Base-by-base conservation (phyloP, 2,329 filamentous ascomycete species). In the Ophiocordyceps australis region DNA sequence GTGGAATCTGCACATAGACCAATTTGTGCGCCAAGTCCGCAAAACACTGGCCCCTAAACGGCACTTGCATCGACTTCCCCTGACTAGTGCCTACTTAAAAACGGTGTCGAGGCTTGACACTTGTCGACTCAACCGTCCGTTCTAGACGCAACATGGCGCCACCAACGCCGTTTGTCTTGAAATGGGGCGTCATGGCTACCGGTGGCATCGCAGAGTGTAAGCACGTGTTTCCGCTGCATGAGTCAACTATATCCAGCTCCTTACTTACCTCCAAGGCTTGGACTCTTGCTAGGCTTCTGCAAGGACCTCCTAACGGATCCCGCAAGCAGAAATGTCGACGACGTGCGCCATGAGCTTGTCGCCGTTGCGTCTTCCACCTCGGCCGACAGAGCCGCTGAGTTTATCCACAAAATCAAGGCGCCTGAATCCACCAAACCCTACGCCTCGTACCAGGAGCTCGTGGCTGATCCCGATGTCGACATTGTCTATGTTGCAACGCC, bases 401-500 rank as follows among this genome's bases (percentile, higher is more conserved):
- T 92, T 54, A 63, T 92, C 44, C 57, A 68, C 32, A 68, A 74
- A 33, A 65, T 76, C 20, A 65, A 73, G 30, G 71, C 75, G n/a
- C 73, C 77, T 4, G 54, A 63, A 12, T 60, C 68, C 7, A 74
- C 76, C 30, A 68, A 68, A 38, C 63, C 74, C 8, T 91, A 92
- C 45, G 79, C 76, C 31, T 80, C 74, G 9, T 93, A 93, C 51
- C 63, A 73, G 33, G 78, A 83, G 45, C 65, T 93, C 16, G 81
- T 86, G 15, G 64, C 66, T 26, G 80, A 92, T 45, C 57, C 74
- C 6, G 65, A 80, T 39, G 66, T 92, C 36, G 79, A 92, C 48
- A 79, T 91, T 38, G 54, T 93, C 52, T 93, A 92, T 50, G 69
- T 93, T 29, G 82, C 81, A 14, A 92, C 83, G 4, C 83, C 83